Percentiles rank a stretch among this genome's conserved stretches.
Evolutionary conservation across 345 rosid species (phyloP).

Genomic region (Lepidium sativum): DNA sequence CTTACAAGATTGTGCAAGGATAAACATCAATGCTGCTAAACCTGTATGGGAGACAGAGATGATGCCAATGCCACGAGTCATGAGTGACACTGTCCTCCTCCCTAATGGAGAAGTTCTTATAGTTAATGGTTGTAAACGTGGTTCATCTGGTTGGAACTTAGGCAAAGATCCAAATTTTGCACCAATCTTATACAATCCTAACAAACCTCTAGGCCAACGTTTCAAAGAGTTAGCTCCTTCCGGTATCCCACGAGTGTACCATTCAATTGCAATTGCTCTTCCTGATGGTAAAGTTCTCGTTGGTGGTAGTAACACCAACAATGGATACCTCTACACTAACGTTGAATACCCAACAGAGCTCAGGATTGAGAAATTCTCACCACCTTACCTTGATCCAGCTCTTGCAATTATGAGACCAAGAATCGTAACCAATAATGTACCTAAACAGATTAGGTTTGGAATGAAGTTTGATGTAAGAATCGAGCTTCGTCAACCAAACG

Average conservation of each 20-base stretch:
- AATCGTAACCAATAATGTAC: conserved; percentile 16
- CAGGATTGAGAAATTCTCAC: conserved; percentile 57
- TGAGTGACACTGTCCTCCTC: conserved; percentile 64
- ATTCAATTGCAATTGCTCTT: conserved; percentile 37
- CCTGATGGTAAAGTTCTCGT: conserved; percentile 51
- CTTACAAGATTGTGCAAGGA: conserved; percentile 50
- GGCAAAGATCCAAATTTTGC: conserved; percentile 47
- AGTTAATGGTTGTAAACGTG: conserved; percentile 54
- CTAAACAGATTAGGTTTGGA: conserved; percentile 21
- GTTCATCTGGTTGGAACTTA: conserved; percentile 51
- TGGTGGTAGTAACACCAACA: conserved; percentile 62
- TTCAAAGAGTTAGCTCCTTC: conserved; percentile 34
- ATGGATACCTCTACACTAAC: conserved; percentile 41
- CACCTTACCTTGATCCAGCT: conserved; percentile 50
- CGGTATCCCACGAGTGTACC: conserved; percentile 52
- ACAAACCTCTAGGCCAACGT: conserved; percentile 17
- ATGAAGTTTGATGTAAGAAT: conserved; percentile 17
- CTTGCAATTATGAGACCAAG: conserved; percentile 20
- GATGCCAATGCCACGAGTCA: conserved; percentile 63
- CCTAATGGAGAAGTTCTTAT: conserved; percentile 62
- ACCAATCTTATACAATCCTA: conserved; percentile 39
- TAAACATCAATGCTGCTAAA: conserved; percentile 32
- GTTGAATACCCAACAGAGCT: conserved; percentile 59
- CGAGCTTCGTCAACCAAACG: background rate
- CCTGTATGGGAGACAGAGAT: conserved; percentile 44